Base-by-base conservation (phyloP, 345 rosid genomes). In the Boechera divaricarpa region DNA sequence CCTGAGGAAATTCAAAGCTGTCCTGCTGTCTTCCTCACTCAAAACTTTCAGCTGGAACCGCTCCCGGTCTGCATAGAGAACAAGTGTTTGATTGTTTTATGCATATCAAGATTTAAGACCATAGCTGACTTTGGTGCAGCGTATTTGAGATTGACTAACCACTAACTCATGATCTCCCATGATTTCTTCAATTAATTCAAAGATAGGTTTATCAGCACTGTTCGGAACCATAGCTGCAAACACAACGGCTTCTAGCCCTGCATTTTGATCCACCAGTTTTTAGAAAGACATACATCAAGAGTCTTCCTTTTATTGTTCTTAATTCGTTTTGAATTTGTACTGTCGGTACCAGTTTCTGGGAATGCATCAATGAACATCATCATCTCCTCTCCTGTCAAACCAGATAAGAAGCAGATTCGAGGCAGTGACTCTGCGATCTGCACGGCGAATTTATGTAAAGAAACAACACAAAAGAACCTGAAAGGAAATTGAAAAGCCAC, bases 361-460 rank as follows among this genome's bases (percentile, higher is more conserved):
- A 90, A 94, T 67, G 94, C 91, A 76, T 91, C 94, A 21, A 91
- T 89, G 81, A 94, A 89, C 98, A 94, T 94, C 89, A 87, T 90
- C 89, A 86, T 89, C 83, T 94, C 98, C 79, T 94, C 98, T 69
- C 98, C 97, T 12, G 80, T 89, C 64, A 91, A 91, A 67, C 96
- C 97, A 54, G 97, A 94, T 48, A 91, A 82, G 80, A 90, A 83
- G 87, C 97, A 91, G 58, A 94, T 90, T 57, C 93, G 83, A 29
- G 96, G 97, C 61, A 91, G 55, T 6, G 91, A 83, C 72, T 85
- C 78, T 0, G 90, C 94, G 3, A 90, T 49, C 96, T 94, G 83
- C 72, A 73, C 29, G 2, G 8, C 0, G 3, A 29, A 24, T 24
- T 33, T 26, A 26, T 68, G 62, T 74, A 2, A 26, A 79, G 75